Conservation (phyloP, 2,329 filamentous ascomycete species). For the Pseudogymnoascus sp. region DNA sequence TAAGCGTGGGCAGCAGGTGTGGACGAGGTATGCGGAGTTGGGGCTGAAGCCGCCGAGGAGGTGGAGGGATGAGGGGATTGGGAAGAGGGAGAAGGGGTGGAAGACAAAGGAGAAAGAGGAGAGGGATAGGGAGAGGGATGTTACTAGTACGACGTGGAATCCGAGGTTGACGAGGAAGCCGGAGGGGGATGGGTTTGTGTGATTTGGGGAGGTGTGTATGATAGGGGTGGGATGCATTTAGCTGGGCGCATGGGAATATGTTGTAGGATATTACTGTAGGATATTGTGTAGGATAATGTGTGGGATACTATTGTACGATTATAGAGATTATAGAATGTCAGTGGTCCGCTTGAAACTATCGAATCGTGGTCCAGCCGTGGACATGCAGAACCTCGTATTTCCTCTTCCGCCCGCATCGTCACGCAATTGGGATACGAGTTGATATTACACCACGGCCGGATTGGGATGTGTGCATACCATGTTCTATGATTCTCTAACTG, state of each 20-base stretch:
- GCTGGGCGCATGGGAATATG: background rate
- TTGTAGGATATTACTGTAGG: background rate
- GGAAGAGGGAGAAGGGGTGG: constrained; percentile 16
- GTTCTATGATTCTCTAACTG: background rate
- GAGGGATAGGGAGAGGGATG: constrained; percentile 3
- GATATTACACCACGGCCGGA: background rate
- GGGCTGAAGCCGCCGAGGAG: constrained; percentile 52
- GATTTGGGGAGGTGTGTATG: background rate
- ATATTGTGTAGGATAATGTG: too few species aligned
- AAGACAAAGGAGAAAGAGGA: constrained; percentile 10
- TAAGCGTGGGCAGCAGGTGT: constrained; percentile 50
- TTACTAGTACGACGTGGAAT: constrained; percentile 8
- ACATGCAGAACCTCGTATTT: background rate
- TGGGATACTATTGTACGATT: too few species aligned
- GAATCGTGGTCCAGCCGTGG: background rate
- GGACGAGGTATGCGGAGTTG: constrained; percentile 50
- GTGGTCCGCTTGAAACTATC: background rate
- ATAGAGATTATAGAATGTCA: background rate
- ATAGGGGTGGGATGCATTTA: background rate
- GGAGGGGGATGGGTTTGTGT: constrained; percentile 2
- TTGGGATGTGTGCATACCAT: background rate
- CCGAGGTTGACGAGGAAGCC: constrained; percentile 1
- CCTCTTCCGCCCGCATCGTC: background rate
- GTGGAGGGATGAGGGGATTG: constrained; percentile 42
- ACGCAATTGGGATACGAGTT: background rate